phyloP scores from a whole-genome alignment of 805 yeast genomes.

The Ogataea nitratoaversa region DNA sequence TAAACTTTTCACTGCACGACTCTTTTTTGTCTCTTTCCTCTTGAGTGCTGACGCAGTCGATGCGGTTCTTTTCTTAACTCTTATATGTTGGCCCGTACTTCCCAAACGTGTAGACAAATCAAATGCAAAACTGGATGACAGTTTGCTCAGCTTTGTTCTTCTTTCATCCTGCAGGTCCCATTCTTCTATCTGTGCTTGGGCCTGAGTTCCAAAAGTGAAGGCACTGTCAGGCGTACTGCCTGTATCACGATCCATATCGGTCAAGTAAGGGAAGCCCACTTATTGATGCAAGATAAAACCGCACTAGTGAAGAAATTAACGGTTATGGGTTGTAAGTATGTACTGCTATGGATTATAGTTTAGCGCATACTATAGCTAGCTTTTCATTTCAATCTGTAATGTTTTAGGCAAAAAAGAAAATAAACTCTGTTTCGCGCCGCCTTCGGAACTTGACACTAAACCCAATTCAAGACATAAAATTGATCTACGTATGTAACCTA shows the following conservation, averaged over 20 bases:
- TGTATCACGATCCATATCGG: background rate
- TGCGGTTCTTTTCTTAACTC: background rate
- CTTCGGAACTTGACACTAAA: too few relatives aligned
- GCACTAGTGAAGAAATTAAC: too few relatives aligned
- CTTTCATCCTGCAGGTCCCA: constrained; percentile 16
- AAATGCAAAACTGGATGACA: constrained; percentile 10
- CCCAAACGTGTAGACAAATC: background rate
- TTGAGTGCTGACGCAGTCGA: background rate
- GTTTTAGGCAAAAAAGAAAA: too few relatives aligned
- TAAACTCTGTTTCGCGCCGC: too few relatives aligned
- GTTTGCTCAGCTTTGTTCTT: constrained; percentile 4
- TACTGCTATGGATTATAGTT: too few relatives aligned
- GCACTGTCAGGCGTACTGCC: background rate
- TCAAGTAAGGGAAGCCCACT: too few relatives aligned
- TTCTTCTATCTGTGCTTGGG: constrained; percentile 18
- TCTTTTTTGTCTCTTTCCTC: constrained; percentile 1
- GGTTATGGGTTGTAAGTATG: too few relatives aligned
- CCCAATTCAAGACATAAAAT: too few relatives aligned
- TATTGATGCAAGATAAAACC: too few relatives aligned
- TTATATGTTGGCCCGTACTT: background rate
- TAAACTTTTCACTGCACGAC: constrained; percentile 18
- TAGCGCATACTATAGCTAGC: too few relatives aligned
- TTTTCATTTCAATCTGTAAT: too few relatives aligned
- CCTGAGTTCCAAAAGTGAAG: constrained; percentile 22
- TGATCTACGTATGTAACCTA: too few relatives aligned